These are phyloP conservation scores for Pisolithus microcarpus DNA, from an alignment of 768 basidiomycete genomes.

Conservation along the genomic window DNA sequence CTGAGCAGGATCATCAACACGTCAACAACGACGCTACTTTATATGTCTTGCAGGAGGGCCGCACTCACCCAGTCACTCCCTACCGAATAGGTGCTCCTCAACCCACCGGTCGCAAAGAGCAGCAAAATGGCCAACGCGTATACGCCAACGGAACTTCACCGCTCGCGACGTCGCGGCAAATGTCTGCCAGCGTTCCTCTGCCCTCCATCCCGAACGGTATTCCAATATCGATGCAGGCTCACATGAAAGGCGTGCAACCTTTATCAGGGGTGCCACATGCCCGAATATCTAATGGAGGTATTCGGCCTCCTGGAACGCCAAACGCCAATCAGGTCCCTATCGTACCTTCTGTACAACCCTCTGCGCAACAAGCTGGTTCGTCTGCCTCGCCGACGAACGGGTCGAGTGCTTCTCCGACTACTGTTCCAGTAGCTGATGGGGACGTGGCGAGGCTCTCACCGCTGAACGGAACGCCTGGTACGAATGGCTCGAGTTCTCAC, in stretches of 20 bases:
- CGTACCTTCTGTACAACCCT: background rate
- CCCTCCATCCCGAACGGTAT: slow-evolving; percentile 35
- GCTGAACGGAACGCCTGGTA: background rate
- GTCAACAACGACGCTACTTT: slow-evolving; percentile 46
- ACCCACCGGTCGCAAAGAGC: slow-evolving; percentile 20
- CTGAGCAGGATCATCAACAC: slow-evolving; percentile 45
- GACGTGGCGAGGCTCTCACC: background rate
- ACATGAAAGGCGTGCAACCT: slow-evolving; percentile 48
- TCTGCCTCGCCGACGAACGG: background rate
- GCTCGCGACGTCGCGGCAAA: slow-evolving; percentile 15
- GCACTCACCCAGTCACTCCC: slow-evolving; percentile 42
- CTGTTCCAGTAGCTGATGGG: background rate
- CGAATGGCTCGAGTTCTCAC: background rate
- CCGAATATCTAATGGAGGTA: slow-evolving; percentile 40
- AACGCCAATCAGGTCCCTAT: background rate
- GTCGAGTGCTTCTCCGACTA: background rate
- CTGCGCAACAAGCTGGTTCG: background rate
- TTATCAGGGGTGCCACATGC: slow-evolving; percentile 44
- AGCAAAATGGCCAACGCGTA: slow-evolving; percentile 14
- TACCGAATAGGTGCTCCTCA: slow-evolving; percentile 34
- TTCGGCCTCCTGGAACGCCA: background rate
- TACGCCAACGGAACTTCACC: slow-evolving; percentile 22
- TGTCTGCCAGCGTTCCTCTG: slow-evolving; percentile 15
- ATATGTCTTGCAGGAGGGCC: slow-evolving; percentile 41
- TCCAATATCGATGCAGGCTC: slow-evolving; percentile 54